Evolutionary conservation across 2,329 filamentous ascomycete genomes (phyloP).

Genomic region (Alternaria alternata): DNA sequence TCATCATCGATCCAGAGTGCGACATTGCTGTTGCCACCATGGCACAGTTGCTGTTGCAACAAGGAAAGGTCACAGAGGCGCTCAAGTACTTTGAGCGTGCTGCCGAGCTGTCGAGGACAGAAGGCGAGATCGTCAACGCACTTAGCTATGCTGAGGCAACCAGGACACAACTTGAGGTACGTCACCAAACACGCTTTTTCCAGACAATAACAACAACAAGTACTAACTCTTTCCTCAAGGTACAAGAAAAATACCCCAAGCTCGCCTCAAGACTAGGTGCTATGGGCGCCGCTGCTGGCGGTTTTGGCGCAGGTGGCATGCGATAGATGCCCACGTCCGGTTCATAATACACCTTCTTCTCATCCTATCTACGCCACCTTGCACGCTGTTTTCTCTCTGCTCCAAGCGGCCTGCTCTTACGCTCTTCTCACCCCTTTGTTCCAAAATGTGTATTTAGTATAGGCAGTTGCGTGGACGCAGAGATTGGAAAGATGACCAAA

Average conservation of each 20-base stretch:
- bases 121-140: slow-evolving; percentile 94
- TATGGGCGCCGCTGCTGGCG: slow-evolving; percentile 52
- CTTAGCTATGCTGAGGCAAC: slow-evolving; percentile 97
- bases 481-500: not conserved
- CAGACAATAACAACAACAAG: not conserved
- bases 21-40: slow-evolving; percentile 99
- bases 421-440: slow-evolving; percentile 7
- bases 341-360: not conserved
- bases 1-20: slow-evolving; percentile 98
- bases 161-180: slow-evolving; percentile 83
- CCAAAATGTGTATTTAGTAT: slow-evolving; percentile 16
- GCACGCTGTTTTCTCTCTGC: not conserved
- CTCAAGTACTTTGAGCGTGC: slow-evolving; percentile 97
- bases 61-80: slow-evolving; percentile 95
- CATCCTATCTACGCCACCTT: not conserved
- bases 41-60: slow-evolving; percentile 95
- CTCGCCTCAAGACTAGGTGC: slow-evolving; percentile 57
- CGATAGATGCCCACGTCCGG: slow-evolving; percentile 30
- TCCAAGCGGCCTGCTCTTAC: not conserved
- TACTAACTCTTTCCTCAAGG: slow-evolving; percentile 31
- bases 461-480: not conserved
- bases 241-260: slow-evolving; percentile 63
- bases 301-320: slow-evolving; percentile 40
- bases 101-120: slow-evolving; percentile 90
- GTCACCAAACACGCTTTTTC: slow-evolving; percentile 3